phyloP scores from a whole-genome alignment of 2,329 filamentous ascomycete genomes.

The Geosmithia morbida region DNA sequence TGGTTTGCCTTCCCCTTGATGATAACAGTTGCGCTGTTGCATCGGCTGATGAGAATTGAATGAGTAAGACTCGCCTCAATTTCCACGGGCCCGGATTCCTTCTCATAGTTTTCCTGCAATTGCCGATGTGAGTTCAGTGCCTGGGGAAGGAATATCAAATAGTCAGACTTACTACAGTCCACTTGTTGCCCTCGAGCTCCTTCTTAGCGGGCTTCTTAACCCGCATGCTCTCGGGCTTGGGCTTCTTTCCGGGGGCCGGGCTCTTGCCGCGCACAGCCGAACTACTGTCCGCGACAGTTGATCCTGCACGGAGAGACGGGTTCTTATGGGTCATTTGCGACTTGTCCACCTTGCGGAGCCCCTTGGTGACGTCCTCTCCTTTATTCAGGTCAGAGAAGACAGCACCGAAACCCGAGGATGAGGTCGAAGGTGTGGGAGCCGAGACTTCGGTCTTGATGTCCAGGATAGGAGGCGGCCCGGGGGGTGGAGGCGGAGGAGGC shows the following conservation, averaged over 20 bases:
- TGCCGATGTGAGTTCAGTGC: background rate
- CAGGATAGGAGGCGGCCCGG: slow-evolving; percentile 53
- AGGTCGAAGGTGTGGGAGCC: slow-evolving; percentile 16
- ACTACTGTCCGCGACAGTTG: slow-evolving; percentile 49
- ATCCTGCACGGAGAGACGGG: slow-evolving; percentile 62
- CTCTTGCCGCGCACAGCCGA: slow-evolving; percentile 55
- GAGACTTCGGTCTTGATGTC: slow-evolving; percentile 34
- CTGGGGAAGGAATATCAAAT: background rate
- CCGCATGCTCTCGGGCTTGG: slow-evolving; percentile 75
- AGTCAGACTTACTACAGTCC: slow-evolving; percentile 56
- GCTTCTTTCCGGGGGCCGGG: slow-evolving; percentile 75
- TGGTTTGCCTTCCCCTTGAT: slow-evolving; percentile 90
- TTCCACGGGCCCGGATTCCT: slow-evolving; percentile 55
- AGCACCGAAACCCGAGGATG: slow-evolving; percentile 56
- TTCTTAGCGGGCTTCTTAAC: slow-evolving; percentile 69
- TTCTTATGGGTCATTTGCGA: slow-evolving; percentile 99
- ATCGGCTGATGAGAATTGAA: slow-evolving; percentile 82
- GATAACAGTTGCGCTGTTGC: slow-evolving; percentile 80
- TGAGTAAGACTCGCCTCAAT: slow-evolving; percentile 73
- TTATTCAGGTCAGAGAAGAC: slow-evolving; percentile 89
- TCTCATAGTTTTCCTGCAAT: slow-evolving; percentile 76
- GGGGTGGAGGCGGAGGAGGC: slow-evolving; percentile 53
- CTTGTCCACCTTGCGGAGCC: slow-evolving; percentile 84
- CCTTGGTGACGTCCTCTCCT: slow-evolving; percentile 75
- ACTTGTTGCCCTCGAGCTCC: slow-evolving; percentile 80